Evolutionary conservation across 2,329 filamentous ascomycete genomes (phyloP), one percentile per base, ranked within the genome.

Genomic region (Sporothrix humicola): DNA sequence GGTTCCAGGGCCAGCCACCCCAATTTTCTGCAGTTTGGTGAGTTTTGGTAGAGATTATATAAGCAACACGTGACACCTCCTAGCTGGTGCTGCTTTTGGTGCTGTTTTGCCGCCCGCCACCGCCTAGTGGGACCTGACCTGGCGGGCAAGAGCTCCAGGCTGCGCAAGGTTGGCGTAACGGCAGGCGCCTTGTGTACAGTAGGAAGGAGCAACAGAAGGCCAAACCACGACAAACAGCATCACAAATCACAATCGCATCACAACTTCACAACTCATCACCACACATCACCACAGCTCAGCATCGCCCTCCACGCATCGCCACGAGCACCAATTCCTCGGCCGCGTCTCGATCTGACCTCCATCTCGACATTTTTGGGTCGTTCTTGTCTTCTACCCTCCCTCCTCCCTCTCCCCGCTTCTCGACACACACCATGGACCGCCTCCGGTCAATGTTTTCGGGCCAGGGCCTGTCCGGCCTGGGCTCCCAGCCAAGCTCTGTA

Each of bases 401-500:
- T 9, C 52, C 52, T 12, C 9, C 58, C 72, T 72, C 71, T 70
- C 72, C 70, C 65, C 46, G 68, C 69, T 69, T 58, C 70, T 31
- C 48, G 20, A 58, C 71, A 31, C 31, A 31, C 74, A 86, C 77
- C 74, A 98, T 98, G 95, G 95, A 98, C 81, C 91, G 95, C 82
- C 91, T 98, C 83, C 94, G 93, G 84, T 90, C 92, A 82, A 92
- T 98, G 90, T 88, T 98, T 78, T 91, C 92, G 77, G 92, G 93
- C 79, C 88, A 90, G 78, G 90, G 61, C 42, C 61, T 91, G 86
- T 87, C 88, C 74, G 87, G 88, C 78, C 85, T 92, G 68, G 88
- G 87, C 76, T 83, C 86, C 77, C 84, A 86, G 75, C 87, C 89
- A 56, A 89, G 88, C 80, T 85, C 89, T 79, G 90, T 92, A 86